phyloP scores from a whole-genome alignment of 352 stramenopile species.

The Phytophthora pisi region DNA sequence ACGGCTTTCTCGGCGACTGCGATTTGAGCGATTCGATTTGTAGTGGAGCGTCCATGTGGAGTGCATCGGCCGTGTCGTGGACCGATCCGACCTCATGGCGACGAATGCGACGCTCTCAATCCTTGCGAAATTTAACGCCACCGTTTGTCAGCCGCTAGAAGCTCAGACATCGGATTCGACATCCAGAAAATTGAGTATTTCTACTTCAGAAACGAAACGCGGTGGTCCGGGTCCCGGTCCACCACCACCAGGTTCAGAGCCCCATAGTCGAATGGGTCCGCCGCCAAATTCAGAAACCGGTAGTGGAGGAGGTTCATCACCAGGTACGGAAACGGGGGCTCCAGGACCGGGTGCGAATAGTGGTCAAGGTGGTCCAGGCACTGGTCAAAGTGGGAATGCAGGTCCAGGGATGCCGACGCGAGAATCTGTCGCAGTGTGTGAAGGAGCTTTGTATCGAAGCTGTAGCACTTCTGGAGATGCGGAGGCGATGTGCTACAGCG shows the following conservation, averaged over 20 bases:
- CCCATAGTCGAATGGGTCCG: not conserved
- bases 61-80: slow-evolving; percentile 7
- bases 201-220: not conserved
- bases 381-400: not conserved
- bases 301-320: not conserved
- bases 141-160: not conserved
- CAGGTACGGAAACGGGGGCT: not conserved
- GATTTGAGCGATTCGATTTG: slow-evolving; percentile 18
- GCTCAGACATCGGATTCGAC: not conserved
- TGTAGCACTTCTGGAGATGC: not conserved
- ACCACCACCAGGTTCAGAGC: not conserved
- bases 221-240: not conserved
- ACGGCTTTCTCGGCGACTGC: slow-evolving; percentile 32
- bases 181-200: not conserved
- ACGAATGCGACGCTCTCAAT: not conserved
- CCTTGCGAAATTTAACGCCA: not conserved
- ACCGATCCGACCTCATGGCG: not conserved
- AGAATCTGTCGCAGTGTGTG: not conserved
- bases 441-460: not conserved
- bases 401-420: not conserved
- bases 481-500: slow-evolving; percentile 4
- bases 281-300: not conserved
- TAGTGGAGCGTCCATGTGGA: not conserved
- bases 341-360: not conserved
- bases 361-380: not conserved